Evolutionary conservation across 73 alveolate genomes (phyloP).

Genomic region (Tetrahymena thermophila): DNA sequence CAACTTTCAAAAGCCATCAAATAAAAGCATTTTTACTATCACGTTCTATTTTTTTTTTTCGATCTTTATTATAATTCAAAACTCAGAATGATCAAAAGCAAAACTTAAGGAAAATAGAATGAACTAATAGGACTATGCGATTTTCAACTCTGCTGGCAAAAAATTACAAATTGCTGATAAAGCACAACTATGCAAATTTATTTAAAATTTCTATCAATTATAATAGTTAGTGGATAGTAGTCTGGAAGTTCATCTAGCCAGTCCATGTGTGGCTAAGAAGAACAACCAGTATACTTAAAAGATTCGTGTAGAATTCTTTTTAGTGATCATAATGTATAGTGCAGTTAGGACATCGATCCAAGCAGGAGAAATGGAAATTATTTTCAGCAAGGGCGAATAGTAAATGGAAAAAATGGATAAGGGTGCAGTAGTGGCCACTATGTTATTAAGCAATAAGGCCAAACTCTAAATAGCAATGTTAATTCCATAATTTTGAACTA

Average conservation of each 20-base stretch:
- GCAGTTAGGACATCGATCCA: neutral
- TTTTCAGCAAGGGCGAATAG: neutral
- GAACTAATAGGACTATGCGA: neutral
- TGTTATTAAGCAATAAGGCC: neutral
- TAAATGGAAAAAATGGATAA: neutral
- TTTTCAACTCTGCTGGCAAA: neutral
- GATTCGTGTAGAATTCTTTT: neutral
- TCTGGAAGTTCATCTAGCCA: neutral
- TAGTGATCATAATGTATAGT: conserved; percentile 1
- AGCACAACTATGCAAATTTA: neutral
- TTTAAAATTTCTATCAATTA: neutral
- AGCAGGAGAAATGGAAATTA: neutral
- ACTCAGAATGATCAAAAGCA: neutral
- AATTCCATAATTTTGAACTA: neutral
- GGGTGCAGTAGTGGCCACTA: neutral
- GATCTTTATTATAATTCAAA: neutral
- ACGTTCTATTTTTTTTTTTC: neutral
- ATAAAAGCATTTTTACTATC: neutral
- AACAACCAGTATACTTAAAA: neutral
- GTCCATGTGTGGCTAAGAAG: neutral
- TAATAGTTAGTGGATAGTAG: neutral
- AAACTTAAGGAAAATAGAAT: neutral
- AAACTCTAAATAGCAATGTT: neutral
- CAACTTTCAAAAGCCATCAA: too few relatives aligned
- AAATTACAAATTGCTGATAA: neutral